A percentile compares a stretch with the other conserved stretches of the same genome.
phyloP scores from a whole-genome alignment of 2,329 filamentous ascomycete species.

The Bipolaris zeicola region DNA sequence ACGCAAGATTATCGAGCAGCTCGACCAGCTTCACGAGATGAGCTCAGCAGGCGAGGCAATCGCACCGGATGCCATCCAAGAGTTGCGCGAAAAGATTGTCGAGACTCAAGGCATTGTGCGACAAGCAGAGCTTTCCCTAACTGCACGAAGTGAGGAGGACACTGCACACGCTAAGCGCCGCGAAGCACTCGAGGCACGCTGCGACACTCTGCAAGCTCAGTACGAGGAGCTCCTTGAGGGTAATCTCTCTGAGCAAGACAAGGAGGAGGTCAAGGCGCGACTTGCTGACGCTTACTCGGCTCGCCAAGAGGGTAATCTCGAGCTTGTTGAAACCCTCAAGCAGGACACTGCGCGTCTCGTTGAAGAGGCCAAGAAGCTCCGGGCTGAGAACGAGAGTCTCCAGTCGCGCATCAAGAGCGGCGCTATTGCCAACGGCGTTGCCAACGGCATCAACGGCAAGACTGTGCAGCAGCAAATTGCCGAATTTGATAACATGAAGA shows the following conservation, averaged over 20 bases:
- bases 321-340: constrained; percentile 78
- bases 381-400: constrained; percentile 78
- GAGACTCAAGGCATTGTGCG: constrained; percentile 92
- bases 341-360: constrained; percentile 76
- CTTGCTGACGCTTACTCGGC: constrained; percentile 78
- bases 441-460: constrained; percentile 73
- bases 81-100: constrained; percentile 76
- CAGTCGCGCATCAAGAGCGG: constrained; percentile 74
- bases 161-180: constrained; percentile 68
- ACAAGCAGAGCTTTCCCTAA: constrained; percentile 87
- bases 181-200: constrained; percentile 75
- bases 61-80: constrained; percentile 78
- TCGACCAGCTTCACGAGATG: constrained; percentile 78
- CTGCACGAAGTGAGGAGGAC: constrained; percentile 68
- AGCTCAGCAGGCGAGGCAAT: constrained; percentile 78
- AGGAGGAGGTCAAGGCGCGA: constrained; percentile 80
- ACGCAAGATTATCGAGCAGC: constrained; percentile 78
- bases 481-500: constrained; percentile 99
- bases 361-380: constrained; percentile 81
- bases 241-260: constrained; percentile 77
- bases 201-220: constrained; percentile 76
- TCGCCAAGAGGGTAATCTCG: constrained; percentile 73
- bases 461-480: constrained; percentile 97
- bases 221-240: constrained; percentile 82
- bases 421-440: constrained; percentile 63